phyloP scores from a whole-genome alignment of 371 early-diverging fungal genomes.

The Mortierella sp. region DNA sequence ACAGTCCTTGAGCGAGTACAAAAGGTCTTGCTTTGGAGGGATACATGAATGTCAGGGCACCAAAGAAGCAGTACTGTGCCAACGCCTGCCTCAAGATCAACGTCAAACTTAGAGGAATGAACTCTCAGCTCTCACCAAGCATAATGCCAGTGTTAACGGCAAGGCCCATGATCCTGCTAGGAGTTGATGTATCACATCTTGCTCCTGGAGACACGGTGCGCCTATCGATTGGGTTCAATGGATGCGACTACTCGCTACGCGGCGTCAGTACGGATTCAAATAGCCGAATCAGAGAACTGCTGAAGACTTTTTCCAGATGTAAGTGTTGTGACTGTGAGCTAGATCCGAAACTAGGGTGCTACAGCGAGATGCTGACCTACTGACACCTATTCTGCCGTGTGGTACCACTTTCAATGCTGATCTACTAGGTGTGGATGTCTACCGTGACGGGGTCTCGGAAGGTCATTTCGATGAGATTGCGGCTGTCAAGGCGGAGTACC shows the following conservation, averaged over 20 bases:
- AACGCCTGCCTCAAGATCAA: constrained; percentile 89
- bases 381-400: no score
- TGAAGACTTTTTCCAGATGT: constrained; percentile 80
- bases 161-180: constrained; percentile 91
- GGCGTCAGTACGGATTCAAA: constrained; percentile 85
- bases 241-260: constrained; percentile 91
- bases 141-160: no score
- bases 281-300: constrained; percentile 86
- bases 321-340: constrained; percentile 6
- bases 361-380: neutral
- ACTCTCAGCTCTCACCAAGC: constrained; percentile 69
- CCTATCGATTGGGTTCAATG: constrained; percentile 94
- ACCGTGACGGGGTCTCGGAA: constrained; percentile 95
- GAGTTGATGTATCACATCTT: constrained; percentile 96
- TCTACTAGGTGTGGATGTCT: constrained; percentile 68
- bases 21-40: no score
- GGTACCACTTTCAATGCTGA: no score
- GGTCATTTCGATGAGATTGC: constrained; percentile 91
- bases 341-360: neutral
- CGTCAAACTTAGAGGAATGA: constrained; percentile 88
- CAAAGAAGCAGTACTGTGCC: constrained; percentile 75
- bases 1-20: no score
- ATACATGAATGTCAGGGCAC: constrained; percentile 81
- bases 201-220: constrained; percentile 74
- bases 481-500: constrained; percentile 69